Conservation (phyloP, 805 yeast genomes). For the Wickerhamomyces xylosicus region DNA sequence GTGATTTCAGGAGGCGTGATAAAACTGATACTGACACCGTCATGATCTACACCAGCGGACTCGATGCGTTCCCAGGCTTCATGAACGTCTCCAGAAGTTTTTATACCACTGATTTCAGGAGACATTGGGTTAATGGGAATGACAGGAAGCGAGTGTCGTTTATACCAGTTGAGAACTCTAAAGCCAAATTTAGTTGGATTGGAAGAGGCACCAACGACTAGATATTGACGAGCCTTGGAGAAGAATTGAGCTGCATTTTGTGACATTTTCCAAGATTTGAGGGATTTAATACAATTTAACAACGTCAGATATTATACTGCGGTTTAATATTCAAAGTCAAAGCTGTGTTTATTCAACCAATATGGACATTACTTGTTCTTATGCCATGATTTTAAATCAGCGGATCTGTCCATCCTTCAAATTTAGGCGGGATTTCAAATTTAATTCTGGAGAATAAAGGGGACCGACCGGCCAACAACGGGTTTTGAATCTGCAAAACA, state of each 20-base stretch:
- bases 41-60: slow-evolving; percentile 20
- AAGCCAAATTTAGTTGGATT: slow-evolving; percentile 58
- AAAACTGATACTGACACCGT: slow-evolving; percentile 51
- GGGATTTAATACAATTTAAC: too few species aligned
- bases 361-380: too few species aligned
- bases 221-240: slow-evolving; percentile 40
- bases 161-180: slow-evolving; percentile 63
- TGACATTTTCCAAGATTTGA: too few species aligned
- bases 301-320: too few species aligned
- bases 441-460: too few species aligned
- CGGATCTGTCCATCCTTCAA: too few species aligned
- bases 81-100: slow-evolving; percentile 25
- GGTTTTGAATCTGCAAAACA: too few species aligned
- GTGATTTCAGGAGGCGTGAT: slow-evolving; percentile 69
- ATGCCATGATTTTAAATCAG: too few species aligned
- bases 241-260: slow-evolving; percentile 33
- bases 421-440: too few species aligned
- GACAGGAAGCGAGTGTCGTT: slow-evolving; percentile 42
- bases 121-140: slow-evolving; percentile 57
- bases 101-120: slow-evolving; percentile 33
- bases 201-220: slow-evolving; percentile 65
- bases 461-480: too few species aligned
- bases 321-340: too few species aligned
- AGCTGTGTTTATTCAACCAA: too few species aligned
- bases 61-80: slow-evolving; percentile 16